phyloP scores from a whole-genome alignment of 1,139 yeast genomes.

The Geotrichum aggregatum region DNA sequence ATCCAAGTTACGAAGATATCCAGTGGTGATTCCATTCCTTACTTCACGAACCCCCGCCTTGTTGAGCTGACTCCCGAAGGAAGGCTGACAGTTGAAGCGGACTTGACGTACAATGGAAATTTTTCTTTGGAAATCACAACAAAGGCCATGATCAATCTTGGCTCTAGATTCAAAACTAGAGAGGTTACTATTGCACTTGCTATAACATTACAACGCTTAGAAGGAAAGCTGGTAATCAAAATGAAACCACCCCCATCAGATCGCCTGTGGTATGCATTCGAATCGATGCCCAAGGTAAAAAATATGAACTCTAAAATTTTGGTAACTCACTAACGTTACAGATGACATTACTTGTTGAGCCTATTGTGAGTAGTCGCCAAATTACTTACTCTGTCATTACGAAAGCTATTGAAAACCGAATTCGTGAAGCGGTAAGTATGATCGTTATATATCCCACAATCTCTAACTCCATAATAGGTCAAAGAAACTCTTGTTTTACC shows the following conservation, averaged over 20 bases:
- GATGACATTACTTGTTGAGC: conserved; percentile 61
- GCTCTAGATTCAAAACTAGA: conserved; percentile 68
- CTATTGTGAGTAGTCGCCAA: conserved; percentile 79
- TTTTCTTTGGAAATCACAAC: conserved; percentile 75
- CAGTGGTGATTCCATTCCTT: conserved; percentile 78
- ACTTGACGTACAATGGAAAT: conserved; percentile 67
- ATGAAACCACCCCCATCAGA: conserved; percentile 88
- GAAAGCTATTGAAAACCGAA: conserved; percentile 69
- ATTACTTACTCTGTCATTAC: conserved; percentile 75
- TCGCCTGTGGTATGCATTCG: conserved; percentile 87
- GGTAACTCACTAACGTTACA: neutral
- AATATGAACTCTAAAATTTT: neutral
- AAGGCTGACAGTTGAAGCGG: conserved; percentile 56
- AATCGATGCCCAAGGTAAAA: conserved; percentile 68
- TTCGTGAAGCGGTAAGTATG: conserved; percentile 55
- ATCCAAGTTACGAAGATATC: conserved; percentile 67
- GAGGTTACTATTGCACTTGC: conserved; percentile 74
- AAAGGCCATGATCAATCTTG: conserved; percentile 66
- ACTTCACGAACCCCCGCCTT: conserved; percentile 67
- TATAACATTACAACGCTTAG: conserved; percentile 61
- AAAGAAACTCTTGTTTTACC: conserved; percentile 79
- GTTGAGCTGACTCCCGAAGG: conserved; percentile 79
- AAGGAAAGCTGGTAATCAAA: conserved; percentile 67
- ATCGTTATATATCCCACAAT: neutral
- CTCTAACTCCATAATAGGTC: conserved; percentile 31